Evolutionary conservation across 306 rosid genomes (phyloP), one percentile per base, ranked within the genome.

Genomic region (Styphnolobium japonicum): DNA sequence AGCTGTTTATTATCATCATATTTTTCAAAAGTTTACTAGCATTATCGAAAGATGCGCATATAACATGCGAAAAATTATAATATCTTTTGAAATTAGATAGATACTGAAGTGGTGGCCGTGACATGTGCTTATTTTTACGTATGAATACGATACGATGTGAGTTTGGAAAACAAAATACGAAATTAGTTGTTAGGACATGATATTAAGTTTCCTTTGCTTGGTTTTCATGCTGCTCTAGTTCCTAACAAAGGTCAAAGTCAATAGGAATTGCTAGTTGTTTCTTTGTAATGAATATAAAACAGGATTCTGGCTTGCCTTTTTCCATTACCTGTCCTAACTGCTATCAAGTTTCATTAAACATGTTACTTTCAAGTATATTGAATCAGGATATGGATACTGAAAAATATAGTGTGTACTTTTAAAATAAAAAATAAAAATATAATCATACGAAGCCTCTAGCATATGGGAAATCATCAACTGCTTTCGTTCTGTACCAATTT

Each of bases 251-350:
- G 62, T 58, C 71, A 39, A 46, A 65, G 78, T 64, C 80, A 27
- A 51, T 3, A 58, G 83, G 79, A 70, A 56, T 64, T 36, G 70
- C 84, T 40, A 33, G 80, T 39, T 18, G 67, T 82, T 67, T 57
- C 75, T 69, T 1, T 66, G 71, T 66, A 37, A 18, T 36, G 52
- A 71, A 52, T 19, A 33, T 19, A 52, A 0, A 37, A 66, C 71
- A 34, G 18, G 29, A 71, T 70, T 16, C 34, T 27, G 22, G 16
- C 6, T 3, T 18, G n/a, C 6, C 40, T 33, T 61, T n/a, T 33
- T 33, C 34, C 22, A 29, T 15, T 27, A 27, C 12, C 9, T 25
- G 19, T 31, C 29, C 42, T 60, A 29, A 60, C 66, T 27, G 40
- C 66, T 16, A 29, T 14, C 39, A 4, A 1, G 39, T 62, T 67